Evolutionary conservation across 306 rosid genomes (phyloP).

Genomic region (Canavalia gladiata): DNA sequence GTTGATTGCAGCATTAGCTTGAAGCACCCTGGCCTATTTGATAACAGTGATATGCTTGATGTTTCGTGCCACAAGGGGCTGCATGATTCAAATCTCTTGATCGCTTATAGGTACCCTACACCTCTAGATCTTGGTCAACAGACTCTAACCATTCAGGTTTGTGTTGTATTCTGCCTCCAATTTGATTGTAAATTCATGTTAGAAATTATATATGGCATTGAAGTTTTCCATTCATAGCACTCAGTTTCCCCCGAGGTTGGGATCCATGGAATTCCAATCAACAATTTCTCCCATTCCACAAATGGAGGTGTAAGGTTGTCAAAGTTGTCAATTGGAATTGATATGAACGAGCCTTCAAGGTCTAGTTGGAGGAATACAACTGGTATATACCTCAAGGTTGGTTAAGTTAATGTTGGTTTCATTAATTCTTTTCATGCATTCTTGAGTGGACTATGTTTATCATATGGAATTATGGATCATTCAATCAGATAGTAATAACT

Average conservation of each 20-base stretch:
- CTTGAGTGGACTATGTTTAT: too few relatives aligned
- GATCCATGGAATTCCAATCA: conserved; percentile 68
- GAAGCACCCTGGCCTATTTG: conserved; percentile 69
- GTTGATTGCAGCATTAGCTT: conserved; percentile 60
- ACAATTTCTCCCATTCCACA: conserved; percentile 66
- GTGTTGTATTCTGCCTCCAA: neutral
- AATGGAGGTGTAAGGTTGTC: conserved; percentile 69
- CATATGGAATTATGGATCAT: too few relatives aligned
- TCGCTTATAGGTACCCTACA: conserved; percentile 64
- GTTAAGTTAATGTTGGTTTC: conserved; percentile 3
- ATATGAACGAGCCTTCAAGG: conserved; percentile 65
- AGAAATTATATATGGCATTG: neutral
- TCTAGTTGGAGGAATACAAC: conserved; percentile 72
- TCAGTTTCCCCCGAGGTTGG: conserved; percentile 72
- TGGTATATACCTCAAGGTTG: conserved; percentile 68
- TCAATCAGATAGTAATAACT: too few relatives aligned
- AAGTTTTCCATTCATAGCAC: conserved; percentile 55
- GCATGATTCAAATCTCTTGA: conserved; percentile 69
- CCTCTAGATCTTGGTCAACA: conserved; percentile 61
- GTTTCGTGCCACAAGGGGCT: conserved; percentile 68
- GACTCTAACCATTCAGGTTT: conserved; percentile 65
- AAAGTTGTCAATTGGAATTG: conserved; percentile 62
- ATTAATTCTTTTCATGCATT: conserved; percentile 3
- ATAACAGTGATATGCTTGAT: conserved; percentile 73
- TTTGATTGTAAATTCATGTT: neutral